phyloP scores from a whole-genome alignment of 345 rosid species.

The Eucalyptus brandiana region DNA sequence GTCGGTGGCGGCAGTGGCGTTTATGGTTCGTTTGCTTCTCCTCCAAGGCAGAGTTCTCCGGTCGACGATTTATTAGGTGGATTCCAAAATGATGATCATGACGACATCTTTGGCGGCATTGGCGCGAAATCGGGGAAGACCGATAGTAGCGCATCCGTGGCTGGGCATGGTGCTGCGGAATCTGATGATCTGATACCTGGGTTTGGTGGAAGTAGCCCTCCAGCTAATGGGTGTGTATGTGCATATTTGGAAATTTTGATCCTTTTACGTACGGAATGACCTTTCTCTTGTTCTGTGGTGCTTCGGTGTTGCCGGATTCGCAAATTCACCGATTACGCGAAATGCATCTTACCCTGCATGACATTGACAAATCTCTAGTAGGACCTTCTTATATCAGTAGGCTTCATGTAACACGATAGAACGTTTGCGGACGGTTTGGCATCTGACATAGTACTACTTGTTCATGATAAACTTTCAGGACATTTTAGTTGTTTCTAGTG shows the following conservation, averaged over 20 bases:
- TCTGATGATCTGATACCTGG: conserved; percentile 73
- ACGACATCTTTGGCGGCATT: not conserved
- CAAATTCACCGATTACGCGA: not conserved
- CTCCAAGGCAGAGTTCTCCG: conserved; percentile 13
- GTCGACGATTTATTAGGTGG: conserved; percentile 56
- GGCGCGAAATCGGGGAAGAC: not conserved
- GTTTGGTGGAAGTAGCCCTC: conserved; percentile 35
- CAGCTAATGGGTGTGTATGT: conserved; percentile 27
- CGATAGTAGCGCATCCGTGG: conserved; percentile 2
- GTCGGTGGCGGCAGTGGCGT: conserved; percentile 15
- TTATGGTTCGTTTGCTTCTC: conserved; percentile 36
- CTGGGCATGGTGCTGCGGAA: conserved; percentile 14
- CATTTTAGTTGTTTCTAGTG: not conserved
- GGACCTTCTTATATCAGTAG: not conserved
- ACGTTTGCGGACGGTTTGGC: not conserved
- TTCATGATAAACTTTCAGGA: not conserved
- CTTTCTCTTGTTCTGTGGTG: not conserved
- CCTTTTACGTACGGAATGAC: not conserved
- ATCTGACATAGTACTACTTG: not conserved
- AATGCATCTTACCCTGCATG: not conserved
- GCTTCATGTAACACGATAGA: not conserved
- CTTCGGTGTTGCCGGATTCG: not conserved
- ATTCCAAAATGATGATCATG: not conserved
- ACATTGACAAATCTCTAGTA: not conserved
- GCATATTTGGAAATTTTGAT: not conserved